Evolutionary conservation across 2,329 filamentous ascomycete genomes (phyloP).

Genomic region (Microdochium paspali): DNA sequence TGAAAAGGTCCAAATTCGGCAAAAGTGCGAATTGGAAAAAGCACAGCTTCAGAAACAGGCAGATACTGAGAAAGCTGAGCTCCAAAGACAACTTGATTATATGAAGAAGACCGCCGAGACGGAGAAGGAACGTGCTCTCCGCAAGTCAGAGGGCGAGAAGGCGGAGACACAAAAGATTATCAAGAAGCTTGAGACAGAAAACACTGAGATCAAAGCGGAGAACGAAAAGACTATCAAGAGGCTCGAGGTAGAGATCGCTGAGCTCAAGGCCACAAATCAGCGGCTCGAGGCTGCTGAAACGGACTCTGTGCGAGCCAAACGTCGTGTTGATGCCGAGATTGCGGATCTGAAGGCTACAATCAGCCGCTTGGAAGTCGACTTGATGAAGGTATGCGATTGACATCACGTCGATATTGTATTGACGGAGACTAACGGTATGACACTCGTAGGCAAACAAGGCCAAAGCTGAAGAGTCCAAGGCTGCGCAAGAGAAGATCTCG

Average conservation of each 20-base stretch:
- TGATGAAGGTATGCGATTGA: slow-evolving; percentile 40
- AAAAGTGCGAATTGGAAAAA: slow-evolving; percentile 6
- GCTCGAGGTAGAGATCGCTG: slow-evolving; percentile 20
- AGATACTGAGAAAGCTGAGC: slow-evolving; percentile 20
- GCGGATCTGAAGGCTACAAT: slow-evolving; percentile 54
- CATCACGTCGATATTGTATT: slow-evolving; percentile 9
- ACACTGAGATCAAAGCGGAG: slow-evolving; percentile 16
- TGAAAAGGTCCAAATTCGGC: slow-evolving; percentile 5
- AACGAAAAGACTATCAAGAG: slow-evolving; percentile 6
- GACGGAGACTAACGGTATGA: neutral
- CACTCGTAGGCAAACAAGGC: slow-evolving; percentile 44
- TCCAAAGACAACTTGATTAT: slow-evolving; percentile 31
- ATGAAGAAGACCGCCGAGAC: slow-evolving; percentile 36
- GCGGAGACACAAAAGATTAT: neutral
- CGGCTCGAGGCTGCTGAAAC: slow-evolving; percentile 1
- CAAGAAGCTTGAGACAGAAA: neutral
- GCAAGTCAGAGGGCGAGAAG: slow-evolving; percentile 1
- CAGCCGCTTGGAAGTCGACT: slow-evolving; percentile 50
- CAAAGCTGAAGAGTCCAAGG: slow-evolving; percentile 50
- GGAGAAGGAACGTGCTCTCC: slow-evolving; percentile 19
- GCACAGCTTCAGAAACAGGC: slow-evolving; percentile 18
- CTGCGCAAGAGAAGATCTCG: slow-evolving; percentile 39
- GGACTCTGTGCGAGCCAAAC: slow-evolving; percentile 31
- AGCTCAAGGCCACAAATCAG: slow-evolving; percentile 17
- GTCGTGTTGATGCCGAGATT: slow-evolving; percentile 48